Conservation (phyloP, 352 stramenopile species). For the Pythium sp. region DNA sequence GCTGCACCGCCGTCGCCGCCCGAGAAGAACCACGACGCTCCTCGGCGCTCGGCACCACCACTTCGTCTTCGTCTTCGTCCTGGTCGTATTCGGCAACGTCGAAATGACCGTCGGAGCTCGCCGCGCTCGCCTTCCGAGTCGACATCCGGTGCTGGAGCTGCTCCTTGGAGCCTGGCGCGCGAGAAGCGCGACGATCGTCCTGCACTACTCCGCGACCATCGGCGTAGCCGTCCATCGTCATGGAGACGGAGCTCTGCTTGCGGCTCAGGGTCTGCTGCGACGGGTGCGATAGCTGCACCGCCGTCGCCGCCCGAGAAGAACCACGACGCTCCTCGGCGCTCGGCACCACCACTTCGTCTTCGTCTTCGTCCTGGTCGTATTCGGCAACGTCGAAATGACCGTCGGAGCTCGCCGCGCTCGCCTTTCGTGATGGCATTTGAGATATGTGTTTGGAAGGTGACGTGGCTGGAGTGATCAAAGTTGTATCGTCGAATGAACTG, state of each 20-base stretch:
- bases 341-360: not conserved
- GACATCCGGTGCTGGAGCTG: not conserved
- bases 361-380: not conserved
- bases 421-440: not conserved
- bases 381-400: not conserved
- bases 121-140: not conserved
- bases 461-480: no score
- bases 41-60: not conserved
- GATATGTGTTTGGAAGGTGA: not conserved
- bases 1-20: not conserved
- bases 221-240: slow-evolving; percentile 11
- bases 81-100: not conserved
- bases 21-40: slow-evolving; percentile 9
- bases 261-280: slow-evolving; percentile 3
- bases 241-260: slow-evolving; percentile 18
- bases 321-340: not conserved
- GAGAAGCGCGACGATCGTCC: slow-evolving; percentile 6
- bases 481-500: not conserved
- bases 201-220: not conserved
- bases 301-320: not conserved
- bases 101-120: not conserved
- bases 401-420: not conserved
- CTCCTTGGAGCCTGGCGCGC: not conserved
- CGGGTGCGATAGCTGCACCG: not conserved
- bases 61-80: not conserved